These are phyloP conservation scores for Umbelopsis isabellina DNA, from an alignment of 192 early-diverging fungal genomes.

Conservation along the genomic window DNA sequence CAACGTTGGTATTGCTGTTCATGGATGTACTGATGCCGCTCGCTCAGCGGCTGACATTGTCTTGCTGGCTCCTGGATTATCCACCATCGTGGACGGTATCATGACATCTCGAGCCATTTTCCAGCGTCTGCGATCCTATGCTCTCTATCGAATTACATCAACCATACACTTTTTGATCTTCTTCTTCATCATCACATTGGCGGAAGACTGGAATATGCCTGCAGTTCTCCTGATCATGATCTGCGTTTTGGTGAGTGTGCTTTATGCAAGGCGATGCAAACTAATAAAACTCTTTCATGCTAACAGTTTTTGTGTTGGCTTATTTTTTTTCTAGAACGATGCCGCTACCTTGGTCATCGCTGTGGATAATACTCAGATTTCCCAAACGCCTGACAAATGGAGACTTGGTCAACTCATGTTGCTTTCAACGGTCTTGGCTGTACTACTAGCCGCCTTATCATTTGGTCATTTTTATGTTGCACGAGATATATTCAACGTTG, in stretches of 20 bases:
- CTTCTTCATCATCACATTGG: slow-evolving; percentile 86
- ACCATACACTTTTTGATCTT: slow-evolving; percentile 92
- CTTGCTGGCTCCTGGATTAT: slow-evolving; percentile 79
- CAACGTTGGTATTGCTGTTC: slow-evolving; percentile 93
- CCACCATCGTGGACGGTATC: slow-evolving; percentile 87
- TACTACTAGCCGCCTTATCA: slow-evolving; percentile 71
- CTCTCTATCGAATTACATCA: slow-evolving; percentile 88
- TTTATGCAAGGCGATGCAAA: background rate
- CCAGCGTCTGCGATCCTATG: slow-evolving; percentile 88
- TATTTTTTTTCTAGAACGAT: slow-evolving; percentile 57
- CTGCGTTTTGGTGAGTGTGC: slow-evolving; percentile 58
- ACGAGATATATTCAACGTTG: slow-evolving; percentile 60
- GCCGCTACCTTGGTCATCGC: slow-evolving; percentile 86
- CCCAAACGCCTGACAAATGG: slow-evolving; percentile 89
- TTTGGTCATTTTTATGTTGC: slow-evolving; percentile 82
- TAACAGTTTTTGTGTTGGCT: background rate
- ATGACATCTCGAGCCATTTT: slow-evolving; percentile 84
- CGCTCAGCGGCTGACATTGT: slow-evolving; percentile 93
- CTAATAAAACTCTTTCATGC: background rate
- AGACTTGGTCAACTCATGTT: slow-evolving; percentile 83
- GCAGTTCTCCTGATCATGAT: slow-evolving; percentile 81
- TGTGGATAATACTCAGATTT: slow-evolving; percentile 87
- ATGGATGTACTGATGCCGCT: slow-evolving; percentile 91
- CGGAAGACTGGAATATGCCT: slow-evolving; percentile 79
- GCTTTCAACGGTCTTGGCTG: slow-evolving; percentile 73